Evolutionary conservation across 495 filamentous ascomycete species (phyloP).

Genomic region (Stereocaulon alpinum): DNA sequence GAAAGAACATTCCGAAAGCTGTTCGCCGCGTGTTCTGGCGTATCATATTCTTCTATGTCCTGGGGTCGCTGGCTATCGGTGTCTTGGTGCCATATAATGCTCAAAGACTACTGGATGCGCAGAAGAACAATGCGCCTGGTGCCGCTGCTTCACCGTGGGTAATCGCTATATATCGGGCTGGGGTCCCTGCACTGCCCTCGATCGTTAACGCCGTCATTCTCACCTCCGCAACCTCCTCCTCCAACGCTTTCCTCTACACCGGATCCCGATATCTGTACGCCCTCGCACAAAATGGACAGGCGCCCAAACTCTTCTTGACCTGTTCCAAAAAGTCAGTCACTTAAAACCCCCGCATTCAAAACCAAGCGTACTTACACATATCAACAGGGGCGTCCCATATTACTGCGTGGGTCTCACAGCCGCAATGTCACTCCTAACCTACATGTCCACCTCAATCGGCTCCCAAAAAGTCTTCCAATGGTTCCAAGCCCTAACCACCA

Average conservation of each 20-base stretch:
- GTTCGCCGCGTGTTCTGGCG: conserved; percentile 77
- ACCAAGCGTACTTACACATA: neutral
- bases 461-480: conserved; percentile 46
- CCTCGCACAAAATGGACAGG: conserved; percentile 53
- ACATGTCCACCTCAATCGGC: conserved; percentile 40
- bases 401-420: conserved; percentile 41
- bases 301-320: conserved; percentile 46
- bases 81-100: conserved; percentile 46
- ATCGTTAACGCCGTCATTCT: conserved; percentile 71
- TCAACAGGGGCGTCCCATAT: conserved; percentile 39
- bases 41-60: conserved; percentile 71
- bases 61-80: conserved; percentile 47
- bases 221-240: conserved; percentile 55
- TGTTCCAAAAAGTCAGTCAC: conserved; percentile 34
- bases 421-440: conserved; percentile 41
- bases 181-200: conserved; percentile 54
- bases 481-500: conserved; percentile 49
- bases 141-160: conserved; percentile 61
- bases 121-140: conserved; percentile 35
- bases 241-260: conserved; percentile 73
- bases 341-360: neutral
- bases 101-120: conserved; percentile 39
- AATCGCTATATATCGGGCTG: conserved; percentile 50
- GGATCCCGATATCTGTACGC: conserved; percentile 70
- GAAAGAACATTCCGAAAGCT: conserved; percentile 66